These are phyloP conservation scores for Eucalyptus sp. DNA, from an alignment of 345 rosid genomes.

Conservation along the genomic window DNA sequence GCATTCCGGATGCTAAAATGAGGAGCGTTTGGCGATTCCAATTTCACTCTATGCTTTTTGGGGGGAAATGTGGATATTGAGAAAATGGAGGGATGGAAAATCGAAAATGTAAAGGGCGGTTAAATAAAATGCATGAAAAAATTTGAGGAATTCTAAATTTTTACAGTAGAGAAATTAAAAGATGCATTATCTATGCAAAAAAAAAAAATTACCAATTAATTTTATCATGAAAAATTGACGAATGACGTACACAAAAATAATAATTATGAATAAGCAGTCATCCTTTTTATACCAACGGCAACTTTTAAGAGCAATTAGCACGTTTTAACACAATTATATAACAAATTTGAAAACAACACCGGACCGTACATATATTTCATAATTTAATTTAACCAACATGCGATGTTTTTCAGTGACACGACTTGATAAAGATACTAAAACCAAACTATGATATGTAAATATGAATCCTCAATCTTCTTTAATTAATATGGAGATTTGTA, in stretches of 20 bases:
- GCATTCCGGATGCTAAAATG: too few relatives aligned
- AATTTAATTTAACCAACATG: not conserved
- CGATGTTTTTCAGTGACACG: not conserved
- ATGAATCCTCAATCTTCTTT: accelerated
- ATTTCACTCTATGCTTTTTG: not conserved
- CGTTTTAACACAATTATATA: not conserved
- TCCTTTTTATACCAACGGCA: not conserved
- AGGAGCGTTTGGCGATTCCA: not conserved
- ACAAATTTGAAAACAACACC: accelerated
- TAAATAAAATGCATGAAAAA: not conserved
- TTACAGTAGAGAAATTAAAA: too few relatives aligned
- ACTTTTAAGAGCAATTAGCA: not conserved
- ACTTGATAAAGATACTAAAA: not conserved
- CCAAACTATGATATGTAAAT: not conserved
- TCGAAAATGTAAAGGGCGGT: not conserved
- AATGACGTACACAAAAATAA: too few relatives aligned
- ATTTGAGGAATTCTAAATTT: not conserved
- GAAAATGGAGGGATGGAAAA: not conserved
- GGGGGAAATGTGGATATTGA: not conserved
- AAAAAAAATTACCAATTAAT: not conserved
- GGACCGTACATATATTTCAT: too few relatives aligned
- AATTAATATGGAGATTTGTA: not conserved
- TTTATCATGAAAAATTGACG: too few relatives aligned
- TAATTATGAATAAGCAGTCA: not conserved
- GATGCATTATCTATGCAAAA: not conserved